A percentile compares a stretch with the other conserved stretches of the same genome.
These are phyloP conservation scores for Cytospora chrysosperma DNA, from an alignment of 2,329 filamentous ascomycete species.

Conservation along the genomic window DNA sequence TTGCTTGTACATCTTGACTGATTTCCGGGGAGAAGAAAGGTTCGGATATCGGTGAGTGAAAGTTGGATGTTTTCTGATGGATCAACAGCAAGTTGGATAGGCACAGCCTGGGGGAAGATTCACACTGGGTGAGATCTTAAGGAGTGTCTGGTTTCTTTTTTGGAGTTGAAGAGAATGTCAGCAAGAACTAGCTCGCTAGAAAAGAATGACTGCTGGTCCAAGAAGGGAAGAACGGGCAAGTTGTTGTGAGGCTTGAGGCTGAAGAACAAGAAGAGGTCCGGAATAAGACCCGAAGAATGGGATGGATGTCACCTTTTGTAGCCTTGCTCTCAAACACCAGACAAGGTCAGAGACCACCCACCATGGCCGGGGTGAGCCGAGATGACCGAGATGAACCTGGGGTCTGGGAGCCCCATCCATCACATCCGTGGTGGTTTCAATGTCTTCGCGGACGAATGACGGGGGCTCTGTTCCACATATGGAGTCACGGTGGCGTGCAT, in stretches of 20 bases:
- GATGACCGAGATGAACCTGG: constrained; percentile 23
- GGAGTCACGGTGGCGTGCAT: constrained; percentile 1
- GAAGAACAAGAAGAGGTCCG: constrained; percentile 13
- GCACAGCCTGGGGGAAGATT: constrained; percentile 16
- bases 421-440: constrained; percentile 1
- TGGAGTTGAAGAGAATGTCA: constrained; percentile 9
- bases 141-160: constrained; percentile 16
- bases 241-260: constrained; percentile 21
- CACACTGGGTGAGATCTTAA: constrained; percentile 2
- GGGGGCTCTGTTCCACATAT: constrained; percentile 10
- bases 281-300: not conserved
- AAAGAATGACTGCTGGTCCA: constrained; percentile 25
- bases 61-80: not conserved
- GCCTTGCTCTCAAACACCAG: not conserved
- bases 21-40: not conserved
- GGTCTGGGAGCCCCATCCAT: not conserved
- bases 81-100: constrained; percentile 19
- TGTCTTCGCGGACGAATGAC: constrained; percentile 6
- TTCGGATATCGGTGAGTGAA: not conserved
- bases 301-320: constrained; percentile 17
- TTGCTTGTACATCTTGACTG: constrained; percentile 25
- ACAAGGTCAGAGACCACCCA: not conserved
- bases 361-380: constrained; percentile 21
- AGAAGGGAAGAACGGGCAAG: constrained; percentile 12
- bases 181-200: constrained; percentile 25